These are phyloP conservation scores for Phalaenopsis equestris DNA, from an alignment of 106 monocot genomes.

Conservation along the genomic window DNA sequence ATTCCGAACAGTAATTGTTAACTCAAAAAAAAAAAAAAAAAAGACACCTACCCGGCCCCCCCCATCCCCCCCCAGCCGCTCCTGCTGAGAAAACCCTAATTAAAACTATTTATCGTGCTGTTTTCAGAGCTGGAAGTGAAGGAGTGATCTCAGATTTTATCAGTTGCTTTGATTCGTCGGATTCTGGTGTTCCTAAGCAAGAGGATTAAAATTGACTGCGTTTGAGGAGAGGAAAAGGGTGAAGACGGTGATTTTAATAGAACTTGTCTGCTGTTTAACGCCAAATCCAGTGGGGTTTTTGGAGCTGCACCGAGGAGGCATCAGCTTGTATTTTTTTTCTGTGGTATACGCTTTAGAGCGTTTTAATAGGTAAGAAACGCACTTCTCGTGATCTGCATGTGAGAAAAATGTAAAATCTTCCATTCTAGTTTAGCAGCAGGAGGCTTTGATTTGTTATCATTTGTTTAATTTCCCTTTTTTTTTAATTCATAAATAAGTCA, in stretches of 20 bases:
- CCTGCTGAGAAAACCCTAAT: not conserved
- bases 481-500: not conserved
- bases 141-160: not conserved
- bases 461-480: not conserved
- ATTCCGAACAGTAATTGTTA: not conserved
- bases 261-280: not conserved
- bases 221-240: not conserved
- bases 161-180: not conserved
- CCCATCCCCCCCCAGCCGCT: not conserved
- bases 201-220: not conserved
- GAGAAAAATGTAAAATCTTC: not conserved
- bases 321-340: not conserved
- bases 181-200: not conserved
- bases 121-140: not conserved
- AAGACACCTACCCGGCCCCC: not conserved
- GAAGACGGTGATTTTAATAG: not conserved
- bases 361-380: constrained; percentile 1
- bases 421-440: not conserved
- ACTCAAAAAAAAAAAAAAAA: not conserved
- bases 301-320: not conserved
- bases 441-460: not conserved
- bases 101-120: not conserved
- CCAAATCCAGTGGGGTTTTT: not conserved
- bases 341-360: not conserved
- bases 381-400: constrained; percentile 6